Conservation (phyloP, 208 protist species). For the Herpetomonas tarakana region DNA sequence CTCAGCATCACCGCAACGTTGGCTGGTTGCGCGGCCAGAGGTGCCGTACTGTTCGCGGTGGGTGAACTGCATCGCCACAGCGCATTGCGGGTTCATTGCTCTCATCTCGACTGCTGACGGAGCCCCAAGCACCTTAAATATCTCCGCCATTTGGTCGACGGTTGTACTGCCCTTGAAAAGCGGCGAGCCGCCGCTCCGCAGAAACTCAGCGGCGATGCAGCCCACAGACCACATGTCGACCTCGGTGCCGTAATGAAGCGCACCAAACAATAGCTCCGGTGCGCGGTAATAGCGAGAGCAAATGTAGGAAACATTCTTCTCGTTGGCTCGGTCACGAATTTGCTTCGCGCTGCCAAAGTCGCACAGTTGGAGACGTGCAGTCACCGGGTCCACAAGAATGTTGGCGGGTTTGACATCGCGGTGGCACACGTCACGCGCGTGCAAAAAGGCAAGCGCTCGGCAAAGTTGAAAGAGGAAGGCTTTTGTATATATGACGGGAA, state of each 20-base stretch:
- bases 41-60: slow-evolving; percentile 27
- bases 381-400: slow-evolving; percentile 72
- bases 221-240: slow-evolving; percentile 94
- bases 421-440: slow-evolving; percentile 74
- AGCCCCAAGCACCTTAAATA: slow-evolving; percentile 96
- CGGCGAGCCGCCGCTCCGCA: slow-evolving; percentile 61
- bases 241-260: slow-evolving; percentile 76
- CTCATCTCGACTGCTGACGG: slow-evolving; percentile 91
- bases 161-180: slow-evolving; percentile 93
- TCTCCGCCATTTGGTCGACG: slow-evolving; percentile 97
- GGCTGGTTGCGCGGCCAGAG: no score
- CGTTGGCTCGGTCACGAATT: slow-evolving; percentile 38
- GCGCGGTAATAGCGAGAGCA: slow-evolving; percentile 95
- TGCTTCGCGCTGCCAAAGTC: slow-evolving; percentile 90
- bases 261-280: slow-evolving; percentile 92
- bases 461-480: slow-evolving; percentile 95
- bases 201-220: slow-evolving; percentile 96
- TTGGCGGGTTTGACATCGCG: slow-evolving; percentile 92
- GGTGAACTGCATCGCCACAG: slow-evolving; percentile 64
- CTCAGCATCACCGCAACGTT: no score
- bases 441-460: slow-evolving; percentile 93
- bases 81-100: slow-evolving; percentile 96
- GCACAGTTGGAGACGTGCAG: slow-evolving; percentile 73
- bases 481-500: slow-evolving; percentile 66
- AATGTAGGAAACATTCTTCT: slow-evolving; percentile 90